Base-by-base conservation (phyloP, 2,329 filamentous ascomycete species). In the Neonectria coccinea region DNA sequence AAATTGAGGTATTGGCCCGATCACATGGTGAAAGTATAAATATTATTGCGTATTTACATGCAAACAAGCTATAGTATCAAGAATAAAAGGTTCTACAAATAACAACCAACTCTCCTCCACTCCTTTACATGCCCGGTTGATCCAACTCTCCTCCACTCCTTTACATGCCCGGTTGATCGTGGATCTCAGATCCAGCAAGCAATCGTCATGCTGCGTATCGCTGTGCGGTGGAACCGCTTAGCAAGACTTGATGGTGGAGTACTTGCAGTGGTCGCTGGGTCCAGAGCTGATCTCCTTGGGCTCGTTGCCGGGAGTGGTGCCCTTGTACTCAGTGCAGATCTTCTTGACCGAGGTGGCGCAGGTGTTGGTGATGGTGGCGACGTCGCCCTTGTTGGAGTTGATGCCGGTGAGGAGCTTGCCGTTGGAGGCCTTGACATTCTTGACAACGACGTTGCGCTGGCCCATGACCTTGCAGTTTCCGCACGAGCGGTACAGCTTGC, bases 261-360 rank as follows among this genome's bases (percentile, higher is more conserved):
- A 73, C 57, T 66, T 68, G 70, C 70, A 73, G n/a, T 62, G 22
- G 4, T 50, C 45, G 70, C 70, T 72, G 52, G 51, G 16, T 10
- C 70, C 70, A n/a, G 68, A 69, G 31, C 64, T 33, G 18, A 72
- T 47, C 70, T 70, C 44, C 70, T 72, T 72, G 52, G 70, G 70
- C 68, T 72, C 70, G 44, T 72, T 69, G n/a, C 70, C 70, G n/a
- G 70, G 70, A 12, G 56, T 60, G 48, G 56, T 60, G 25, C 62
- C 62, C 56, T 61, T 36, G 62, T n/a, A 64, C 56, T 64, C 62
- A 6, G 56, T 56, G 62, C 62, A 64, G 56, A 64, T 53, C 51
- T 64, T 52, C 56, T 64, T 64, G 51, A 64, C 62, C 14, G 62
- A 64, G 51, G 51, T 56, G 22, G 62, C 62, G 44, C 62, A 64